Evolutionary conservation across 2,329 filamentous ascomycete genomes (phyloP).

Genomic region (Phaeomoniella chlamydospora): DNA sequence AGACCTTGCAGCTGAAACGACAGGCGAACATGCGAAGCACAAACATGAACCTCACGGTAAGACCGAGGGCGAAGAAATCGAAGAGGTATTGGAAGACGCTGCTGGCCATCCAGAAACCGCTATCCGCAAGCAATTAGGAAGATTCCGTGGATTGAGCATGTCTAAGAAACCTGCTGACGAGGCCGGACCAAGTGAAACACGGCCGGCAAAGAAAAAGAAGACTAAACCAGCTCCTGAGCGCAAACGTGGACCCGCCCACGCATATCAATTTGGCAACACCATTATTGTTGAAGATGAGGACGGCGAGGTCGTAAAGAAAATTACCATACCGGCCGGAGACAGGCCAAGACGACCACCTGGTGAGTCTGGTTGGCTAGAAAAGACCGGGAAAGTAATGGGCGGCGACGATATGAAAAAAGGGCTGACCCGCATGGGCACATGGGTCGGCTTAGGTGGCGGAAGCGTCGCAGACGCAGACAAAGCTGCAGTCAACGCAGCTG

Average conservation of each 20-base stretch:
- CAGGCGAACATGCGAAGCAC: conserved; percentile 31
- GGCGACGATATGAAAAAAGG: conserved; percentile 32
- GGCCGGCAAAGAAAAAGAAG: conserved; percentile 6
- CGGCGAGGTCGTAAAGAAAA: conserved; percentile 55
- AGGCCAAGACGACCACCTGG: conserved; percentile 11
- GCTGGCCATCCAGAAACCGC: conserved; percentile 19
- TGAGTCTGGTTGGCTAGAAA: conserved; percentile 2
- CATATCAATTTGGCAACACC: conserved; percentile 56
- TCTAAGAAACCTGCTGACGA: conserved; percentile 15
- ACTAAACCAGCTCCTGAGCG: conserved; percentile 16
- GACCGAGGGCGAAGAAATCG: conserved; percentile 26
- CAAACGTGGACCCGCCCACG: conserved; percentile 41
- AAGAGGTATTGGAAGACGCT: conserved; percentile 20
- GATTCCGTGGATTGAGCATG: conserved; percentile 28
- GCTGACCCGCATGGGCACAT: conserved; percentile 45
- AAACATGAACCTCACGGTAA: conserved; percentile 25
- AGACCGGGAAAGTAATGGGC: conserved; percentile 12
- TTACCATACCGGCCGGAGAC: conserved; percentile 38
- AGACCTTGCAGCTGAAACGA: conserved; percentile 37
- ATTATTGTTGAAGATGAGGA: conserved; percentile 57
- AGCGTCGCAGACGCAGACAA: conserved; percentile 9
- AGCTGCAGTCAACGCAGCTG: conserved; percentile 4
- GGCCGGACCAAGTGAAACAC: conserved; percentile 9
- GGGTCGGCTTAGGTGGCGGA: conserved; percentile 33
- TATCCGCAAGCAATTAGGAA: conserved; percentile 32